Evolutionary conservation across 345 rosid species (phyloP).

Genomic region (Linum tenue): DNA sequence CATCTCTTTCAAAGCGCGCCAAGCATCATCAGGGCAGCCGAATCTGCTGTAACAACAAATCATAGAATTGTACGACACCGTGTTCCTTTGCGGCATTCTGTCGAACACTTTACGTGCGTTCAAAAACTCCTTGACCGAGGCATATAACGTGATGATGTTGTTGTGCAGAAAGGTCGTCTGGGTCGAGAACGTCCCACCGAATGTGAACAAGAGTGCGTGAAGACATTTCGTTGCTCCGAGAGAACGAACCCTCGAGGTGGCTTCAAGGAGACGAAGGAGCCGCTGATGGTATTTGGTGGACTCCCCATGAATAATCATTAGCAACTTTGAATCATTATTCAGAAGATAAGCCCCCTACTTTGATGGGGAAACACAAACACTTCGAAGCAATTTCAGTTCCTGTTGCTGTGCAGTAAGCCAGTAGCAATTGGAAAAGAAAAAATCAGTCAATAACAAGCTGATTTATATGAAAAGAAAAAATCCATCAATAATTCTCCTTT

Average conservation of each 20-base stretch:
- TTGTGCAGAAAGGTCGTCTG: constrained; percentile 53
- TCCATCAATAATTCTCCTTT: too few species aligned
- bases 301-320: neutral
- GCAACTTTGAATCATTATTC: too few species aligned
- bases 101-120: constrained; percentile 59
- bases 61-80: constrained; percentile 48
- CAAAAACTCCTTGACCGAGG: constrained; percentile 19
- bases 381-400: too few species aligned
- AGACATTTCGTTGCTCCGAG: constrained; percentile 43
- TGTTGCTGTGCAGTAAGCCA: too few species aligned
- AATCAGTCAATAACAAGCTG: too few species aligned
- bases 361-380: too few species aligned
- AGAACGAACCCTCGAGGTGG: constrained; percentile 36
- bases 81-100: constrained; percentile 48
- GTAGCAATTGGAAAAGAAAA: too few species aligned
- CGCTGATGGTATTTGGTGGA: constrained; percentile 25
- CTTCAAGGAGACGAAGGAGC: constrained; percentile 38
- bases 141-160: constrained; percentile 40
- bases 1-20: constrained; percentile 37
- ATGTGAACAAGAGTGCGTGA: constrained; percentile 56
- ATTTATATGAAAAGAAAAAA: too few species aligned
- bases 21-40: constrained; percentile 36
- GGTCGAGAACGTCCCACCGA: constrained; percentile 20
- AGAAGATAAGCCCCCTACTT: too few species aligned
- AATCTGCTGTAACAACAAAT: constrained; percentile 38